Conservation (phyloP, 306 rosid species). For the Cicer bijugum region DNA sequence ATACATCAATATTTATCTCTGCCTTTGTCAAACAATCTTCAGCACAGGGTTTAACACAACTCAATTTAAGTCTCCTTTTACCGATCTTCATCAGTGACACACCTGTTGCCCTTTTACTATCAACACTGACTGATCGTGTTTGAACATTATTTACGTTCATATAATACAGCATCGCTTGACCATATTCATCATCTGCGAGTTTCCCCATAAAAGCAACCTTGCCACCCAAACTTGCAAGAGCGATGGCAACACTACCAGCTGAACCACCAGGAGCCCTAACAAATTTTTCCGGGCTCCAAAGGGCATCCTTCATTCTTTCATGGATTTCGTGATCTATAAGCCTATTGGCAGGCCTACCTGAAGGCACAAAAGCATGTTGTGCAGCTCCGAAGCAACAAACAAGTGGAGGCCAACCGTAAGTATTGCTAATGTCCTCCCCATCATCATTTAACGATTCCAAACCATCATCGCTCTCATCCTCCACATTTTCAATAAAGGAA, state of each 20-base stretch:
- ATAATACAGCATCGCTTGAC: constrained; percentile 77
- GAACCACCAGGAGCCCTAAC: constrained; percentile 86
- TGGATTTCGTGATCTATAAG: constrained; percentile 78
- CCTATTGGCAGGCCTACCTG: constrained; percentile 86
- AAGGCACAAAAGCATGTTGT: constrained; percentile 89
- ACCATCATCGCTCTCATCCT: constrained; percentile 62
- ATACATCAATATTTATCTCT: constrained; percentile 80
- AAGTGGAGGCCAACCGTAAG: constrained; percentile 97
- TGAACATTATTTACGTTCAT: constrained; percentile 83
- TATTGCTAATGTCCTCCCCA: constrained; percentile 77
- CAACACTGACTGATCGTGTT: constrained; percentile 81
- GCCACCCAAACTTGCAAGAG: constrained; percentile 89
- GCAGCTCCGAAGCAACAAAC: constrained; percentile 97
- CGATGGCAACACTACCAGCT: constrained; percentile 86
- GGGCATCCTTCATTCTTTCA: constrained; percentile 68
- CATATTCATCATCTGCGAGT: constrained; percentile 85
- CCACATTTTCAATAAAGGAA: constrained; percentile 51
- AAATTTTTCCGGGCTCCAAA: constrained; percentile 83
- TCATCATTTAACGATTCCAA: constrained; percentile 57
- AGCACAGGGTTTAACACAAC: constrained; percentile 80
- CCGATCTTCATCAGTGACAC: constrained; percentile 78
- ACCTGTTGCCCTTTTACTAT: constrained; percentile 68
- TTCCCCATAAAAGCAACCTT: constrained; percentile 98
- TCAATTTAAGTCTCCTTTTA: constrained; percentile 72
- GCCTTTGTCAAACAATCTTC: constrained; percentile 84